Base-by-base conservation (phyloP, 2,329 filamentous ascomycete species). In the Remersonia thermophila region DNA sequence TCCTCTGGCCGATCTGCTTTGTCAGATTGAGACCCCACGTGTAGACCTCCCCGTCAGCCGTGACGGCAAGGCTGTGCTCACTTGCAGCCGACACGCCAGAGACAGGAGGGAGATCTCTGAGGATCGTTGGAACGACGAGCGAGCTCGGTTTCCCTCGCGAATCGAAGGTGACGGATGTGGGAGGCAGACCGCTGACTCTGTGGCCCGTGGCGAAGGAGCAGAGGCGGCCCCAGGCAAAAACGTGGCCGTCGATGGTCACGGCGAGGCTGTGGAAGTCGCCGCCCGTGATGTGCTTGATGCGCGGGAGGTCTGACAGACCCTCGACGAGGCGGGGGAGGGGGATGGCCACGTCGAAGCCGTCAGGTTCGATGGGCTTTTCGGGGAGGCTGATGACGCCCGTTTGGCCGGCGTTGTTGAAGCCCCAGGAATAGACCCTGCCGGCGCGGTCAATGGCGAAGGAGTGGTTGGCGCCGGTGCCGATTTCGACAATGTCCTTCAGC, bases 321-420 rank as follows among this genome's bases (percentile, higher is more conserved):
- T 35, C 30, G 18, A 41, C 30, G 10, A 33, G 35, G 25, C 31
- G 33, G 7, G 39, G 39, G 8, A 30, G 20, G 10, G 32, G 2
- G 8, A 44, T 28, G 13, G 32, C 31, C 12, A 44, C 13, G 11
- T 32, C 32, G 9, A 28, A 31, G 1, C 32, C 30, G 16, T 32
- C 36, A 10, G 34, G 34, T 26, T 42, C 40, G 20, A 32, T 20
- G 5, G 20, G 5, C 12, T 38, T 17, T 29, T 39, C 35, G 7
- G 32, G 70, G 30, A 93, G 70, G 38, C 76, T 67, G 18, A 60
- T 66, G 36, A 93, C 69, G 12, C 43, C 43, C 11, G 37, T 81
- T 61, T 93, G 79, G 42, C 80, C 81, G 56, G 82, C 91, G 59
- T 82, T 86, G 67, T 93, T 93, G 25, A 87, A 65, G 16, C 85